Evolutionary conservation across 176 grass and related monocot genomes (phyloP), one percentile per base, ranked within the genome.

Genomic region (Aegilops longissima): DNA sequence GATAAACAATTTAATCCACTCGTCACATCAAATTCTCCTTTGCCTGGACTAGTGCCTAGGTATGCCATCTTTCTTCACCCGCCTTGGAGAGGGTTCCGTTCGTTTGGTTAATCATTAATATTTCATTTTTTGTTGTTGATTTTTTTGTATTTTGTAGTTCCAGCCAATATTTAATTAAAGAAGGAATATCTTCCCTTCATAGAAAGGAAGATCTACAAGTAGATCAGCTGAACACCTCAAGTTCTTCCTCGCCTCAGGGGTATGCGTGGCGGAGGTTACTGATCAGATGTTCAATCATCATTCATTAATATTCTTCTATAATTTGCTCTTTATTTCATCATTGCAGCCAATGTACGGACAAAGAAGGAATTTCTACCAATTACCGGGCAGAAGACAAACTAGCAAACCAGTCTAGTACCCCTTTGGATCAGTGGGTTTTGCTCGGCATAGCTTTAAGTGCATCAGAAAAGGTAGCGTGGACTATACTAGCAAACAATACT

Each of bases 391-490:
- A 86, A 73, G 54, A 78, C 23, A 65, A 20, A 62, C 25, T 51
- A 44, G 5, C 0, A 11, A 56, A 86, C 62, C 54, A 56, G 29
- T 23, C 35, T 40, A 61, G 49, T 6, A 40, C 12, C 54, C 42
- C 56, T 65, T 31, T 59, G 36, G 14, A 86, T 73, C 80, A 66
- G 18, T 79, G 44, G 58, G 80, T 90, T 73, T 78, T 90, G 58
- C 80, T 87, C 54, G 84, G 84, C 65, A 56, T 69, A 38, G 70
- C 14, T 33, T 83, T 87, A 73, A 83, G 58, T 83, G 56, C 45
- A 10, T 87, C 80, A 17, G 89, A 90, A 66, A 87, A 87, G 89
- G 89, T 90, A 90, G 4, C 42, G 73, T 59, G 24, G 12, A 65
- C 5, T 18, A 12, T 25, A 90, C 40, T 83, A 66, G 3, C 54